Base-by-base conservation (phyloP, 192 early-diverging fungal genomes). In the Coemansia sp. region DNA sequence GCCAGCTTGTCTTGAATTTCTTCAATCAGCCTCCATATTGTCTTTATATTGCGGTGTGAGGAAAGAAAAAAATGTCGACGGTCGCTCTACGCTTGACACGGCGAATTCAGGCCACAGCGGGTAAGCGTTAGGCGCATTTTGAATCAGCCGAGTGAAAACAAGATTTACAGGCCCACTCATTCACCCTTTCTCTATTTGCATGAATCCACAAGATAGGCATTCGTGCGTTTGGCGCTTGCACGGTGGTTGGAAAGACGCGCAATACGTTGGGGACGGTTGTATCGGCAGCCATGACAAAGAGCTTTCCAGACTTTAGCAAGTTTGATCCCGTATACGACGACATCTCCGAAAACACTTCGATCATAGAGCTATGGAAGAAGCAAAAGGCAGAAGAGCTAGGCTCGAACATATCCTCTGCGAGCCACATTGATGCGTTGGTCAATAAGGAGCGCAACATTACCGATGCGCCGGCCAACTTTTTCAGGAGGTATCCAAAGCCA, bases 291-390 rank as follows among this genome's bases (percentile, higher is more conserved):
- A 34, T 56, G 21, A 62, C 61, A 1, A 48, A 66, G 34, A 61
- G 52, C 37, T 33, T 70, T 13, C 61, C 68, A n/a, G 72, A 79
- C 53, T 66, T 77, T 47, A 59, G 43, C 28, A 67, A 61, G 62
- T 62, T 82, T 25, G 65, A 77, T 50, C 76, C 68, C 36, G 41
- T 82, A 42, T 82, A 77, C 47, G 80, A 83, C 62, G 69, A 74
- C 31, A 58, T 77, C 36, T 52, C 57, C 6, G 75, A 65, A 18
- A 83, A 83, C 66, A 69, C 66, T 43, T 74, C 75, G 12, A 65
- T 83, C 11, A 77, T 83, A 35, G 59, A 77, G 20, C 62, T 83
- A 25, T 83, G 80, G 80, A 77, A 73, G 69, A 70, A 58, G 61
- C 71, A 75, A 39, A 76, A 83, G 72, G 75, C 76, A 26, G 31